Conservation (phyloP, 2,329 filamentous ascomycete genomes). For the Spiromastix sp. region DNA sequence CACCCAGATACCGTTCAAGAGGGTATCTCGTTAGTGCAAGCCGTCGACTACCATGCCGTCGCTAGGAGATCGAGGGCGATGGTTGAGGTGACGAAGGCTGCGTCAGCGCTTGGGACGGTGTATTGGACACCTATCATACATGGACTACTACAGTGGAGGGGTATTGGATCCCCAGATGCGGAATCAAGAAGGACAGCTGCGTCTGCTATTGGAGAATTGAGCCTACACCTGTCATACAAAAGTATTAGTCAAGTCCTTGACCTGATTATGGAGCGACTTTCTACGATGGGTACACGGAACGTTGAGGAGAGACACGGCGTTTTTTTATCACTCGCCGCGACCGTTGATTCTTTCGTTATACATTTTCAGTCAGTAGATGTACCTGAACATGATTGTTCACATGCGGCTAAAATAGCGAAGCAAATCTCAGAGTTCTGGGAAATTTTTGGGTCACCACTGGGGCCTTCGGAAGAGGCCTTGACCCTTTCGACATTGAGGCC, state of each 20-base stretch:
- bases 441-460: constrained; percentile 24
- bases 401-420: constrained; percentile 12
- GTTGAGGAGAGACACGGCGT: constrained; percentile 35
- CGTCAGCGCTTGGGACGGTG: constrained; percentile 51
- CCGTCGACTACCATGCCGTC: constrained; percentile 86
- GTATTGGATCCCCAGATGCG: constrained; percentile 69
- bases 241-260: constrained; percentile 23
- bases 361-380: constrained; percentile 12
- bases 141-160: constrained; percentile 72
- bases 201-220: constrained; percentile 50
- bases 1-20: constrained; percentile 76
- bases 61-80: constrained; percentile 78
- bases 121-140: constrained; percentile 63
- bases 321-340: constrained; percentile 30
- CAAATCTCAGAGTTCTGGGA: constrained; percentile 26
- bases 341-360: constrained; percentile 23
- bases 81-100: constrained; percentile 60
- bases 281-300: constrained; percentile 28
- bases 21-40: constrained; percentile 78
- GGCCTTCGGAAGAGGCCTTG: constrained; percentile 28
- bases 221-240: constrained; percentile 22
- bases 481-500: constrained; percentile 30
- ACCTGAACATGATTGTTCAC: constrained; percentile 15
- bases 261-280: constrained; percentile 23
- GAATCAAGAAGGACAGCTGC: constrained; percentile 64